Percentiles rank a stretch among this genome's conserved stretches.
These are phyloP conservation scores for Kuraishia cidri DNA, from an alignment of 805 yeast genomes.

Conservation along the genomic window DNA sequence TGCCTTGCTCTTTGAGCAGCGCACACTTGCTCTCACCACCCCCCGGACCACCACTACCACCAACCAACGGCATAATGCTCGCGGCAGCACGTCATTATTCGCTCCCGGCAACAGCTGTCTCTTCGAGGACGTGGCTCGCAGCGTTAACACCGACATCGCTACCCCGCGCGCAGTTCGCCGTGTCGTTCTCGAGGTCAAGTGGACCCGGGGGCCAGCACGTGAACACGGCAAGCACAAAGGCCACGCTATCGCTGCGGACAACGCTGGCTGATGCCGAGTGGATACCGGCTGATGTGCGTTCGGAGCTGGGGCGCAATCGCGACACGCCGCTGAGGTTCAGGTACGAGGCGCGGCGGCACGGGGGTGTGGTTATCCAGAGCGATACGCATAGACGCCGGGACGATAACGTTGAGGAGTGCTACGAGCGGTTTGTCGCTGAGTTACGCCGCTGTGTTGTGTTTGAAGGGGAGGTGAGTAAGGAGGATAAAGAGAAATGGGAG, in stretches of 20 bases:
- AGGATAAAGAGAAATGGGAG: slow-evolving; percentile 33
- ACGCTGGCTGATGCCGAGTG: no score
- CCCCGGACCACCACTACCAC: no score
- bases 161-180: slow-evolving; percentile 13
- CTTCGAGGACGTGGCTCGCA: neutral
- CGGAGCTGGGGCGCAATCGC: no score
- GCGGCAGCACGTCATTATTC: no score
- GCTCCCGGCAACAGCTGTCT: neutral
- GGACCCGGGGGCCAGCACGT: slow-evolving; percentile 59
- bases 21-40: no score
- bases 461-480: slow-evolving; percentile 27
- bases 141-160: neutral
- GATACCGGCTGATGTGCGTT: no score
- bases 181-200: slow-evolving; percentile 38
- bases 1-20: no score
- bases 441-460: slow-evolving; percentile 24
- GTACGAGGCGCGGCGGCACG: slow-evolving; percentile 25
- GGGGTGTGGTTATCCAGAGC: slow-evolving; percentile 31
- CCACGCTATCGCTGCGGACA: slow-evolving; percentile 18
- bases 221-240: slow-evolving; percentile 48
- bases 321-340: slow-evolving; percentile 20
- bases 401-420: slow-evolving; percentile 34
- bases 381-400: slow-evolving; percentile 23
- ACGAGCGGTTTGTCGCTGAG: slow-evolving; percentile 31
- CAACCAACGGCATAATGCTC: no score